These are phyloP conservation scores for Nitzschia putrida DNA, from an alignment of 108 stramenopile genomes.

Conservation along the genomic window DNA sequence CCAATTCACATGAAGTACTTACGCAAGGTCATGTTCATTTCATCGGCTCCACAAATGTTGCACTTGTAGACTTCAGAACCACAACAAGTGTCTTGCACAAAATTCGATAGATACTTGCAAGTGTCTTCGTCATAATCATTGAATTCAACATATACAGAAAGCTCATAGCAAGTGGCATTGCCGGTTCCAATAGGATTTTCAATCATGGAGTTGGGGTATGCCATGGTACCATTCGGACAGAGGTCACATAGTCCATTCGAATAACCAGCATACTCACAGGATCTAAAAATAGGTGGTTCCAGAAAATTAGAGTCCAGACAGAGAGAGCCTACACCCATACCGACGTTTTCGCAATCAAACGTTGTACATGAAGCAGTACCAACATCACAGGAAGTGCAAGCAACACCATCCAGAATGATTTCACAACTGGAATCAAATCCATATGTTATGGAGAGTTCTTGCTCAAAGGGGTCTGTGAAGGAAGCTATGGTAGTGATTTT, in stretches of 20 bases:
- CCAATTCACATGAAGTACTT: neutral
- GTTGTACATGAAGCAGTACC: neutral
- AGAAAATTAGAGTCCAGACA: neutral
- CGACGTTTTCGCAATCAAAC: conserved; percentile 21
- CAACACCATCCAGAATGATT: neutral
- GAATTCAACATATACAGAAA: neutral
- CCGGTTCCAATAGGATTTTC: conserved; percentile 4
- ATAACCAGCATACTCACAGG: neutral
- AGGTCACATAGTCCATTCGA: conserved; percentile 3
- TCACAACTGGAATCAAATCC: neutral
- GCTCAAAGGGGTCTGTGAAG: conserved; percentile 2
- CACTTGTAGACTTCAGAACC: neutral
- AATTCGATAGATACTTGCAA: neutral
- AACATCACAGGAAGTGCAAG: conserved; percentile 2
- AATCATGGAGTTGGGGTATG: neutral
- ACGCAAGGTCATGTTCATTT: neutral
- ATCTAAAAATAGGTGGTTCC: neutral
- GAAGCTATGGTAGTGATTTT: neutral
- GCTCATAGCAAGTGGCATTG: neutral
- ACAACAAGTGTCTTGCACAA: neutral
- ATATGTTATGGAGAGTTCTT: conserved; percentile 3
- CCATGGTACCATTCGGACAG: neutral
- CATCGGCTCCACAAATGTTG: conserved; percentile 6
- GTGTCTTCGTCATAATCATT: neutral
- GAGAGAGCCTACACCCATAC: neutral